Evolutionary conservation across 148 eudicot genomes (phyloP).

Genomic region (Vaccinium vitisidaea): DNA sequence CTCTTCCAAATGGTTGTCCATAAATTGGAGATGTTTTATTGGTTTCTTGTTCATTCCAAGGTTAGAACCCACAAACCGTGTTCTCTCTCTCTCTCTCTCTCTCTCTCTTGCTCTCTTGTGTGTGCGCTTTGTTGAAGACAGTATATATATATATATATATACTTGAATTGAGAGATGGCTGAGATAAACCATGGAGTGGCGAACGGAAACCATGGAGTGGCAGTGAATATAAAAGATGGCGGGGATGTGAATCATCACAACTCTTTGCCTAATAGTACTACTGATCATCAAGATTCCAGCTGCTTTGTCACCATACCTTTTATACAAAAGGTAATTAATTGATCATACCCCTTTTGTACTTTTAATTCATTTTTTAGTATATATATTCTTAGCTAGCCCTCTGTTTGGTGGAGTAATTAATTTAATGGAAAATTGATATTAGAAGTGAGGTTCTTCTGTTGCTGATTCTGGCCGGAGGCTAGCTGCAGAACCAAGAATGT

Average conservation of each 20-base stretch:
- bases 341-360: background rate
- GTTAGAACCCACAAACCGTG: background rate
- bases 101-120: background rate
- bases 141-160: too few species aligned
- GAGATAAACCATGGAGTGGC: slow-evolving; percentile 33
- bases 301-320: slow-evolving; percentile 47
- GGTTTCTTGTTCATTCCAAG: background rate
- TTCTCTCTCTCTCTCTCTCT: slow-evolving; percentile 3
- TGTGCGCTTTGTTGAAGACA: background rate
- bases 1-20: background rate
- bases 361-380: too few species aligned
- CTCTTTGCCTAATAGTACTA: slow-evolving; percentile 10
- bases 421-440: too few species aligned
- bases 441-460: too few species aligned
- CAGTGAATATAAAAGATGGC: slow-evolving; percentile 39
- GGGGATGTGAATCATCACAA: slow-evolving; percentile 11
- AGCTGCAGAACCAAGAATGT: too few species aligned
- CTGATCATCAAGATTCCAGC: slow-evolving; percentile 12
- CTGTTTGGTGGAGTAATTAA: too few species aligned
- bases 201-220: slow-evolving; percentile 53
- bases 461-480: too few species aligned
- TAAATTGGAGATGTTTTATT: background rate
- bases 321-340: slow-evolving; percentile 54
- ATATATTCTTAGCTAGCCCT: too few species aligned
- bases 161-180: slow-evolving; percentile 36